Evolutionary conservation across 192 early-diverging fungal species (phyloP), one percentile per base, ranked within the genome.

Genomic region (Rhizophagus clarus): DNA sequence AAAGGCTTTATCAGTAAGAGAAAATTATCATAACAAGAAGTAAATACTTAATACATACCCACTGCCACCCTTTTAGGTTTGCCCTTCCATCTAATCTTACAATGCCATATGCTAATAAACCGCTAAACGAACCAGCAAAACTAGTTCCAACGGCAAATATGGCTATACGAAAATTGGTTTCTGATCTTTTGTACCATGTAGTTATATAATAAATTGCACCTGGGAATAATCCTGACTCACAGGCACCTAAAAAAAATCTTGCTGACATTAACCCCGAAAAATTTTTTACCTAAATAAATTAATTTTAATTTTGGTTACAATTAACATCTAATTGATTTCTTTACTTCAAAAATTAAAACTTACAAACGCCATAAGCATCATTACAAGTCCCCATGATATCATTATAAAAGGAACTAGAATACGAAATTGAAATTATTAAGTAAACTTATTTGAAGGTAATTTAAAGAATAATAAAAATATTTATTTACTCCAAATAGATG

Each of bases 41-140:
- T 17, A n/a, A 40, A 1, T 9, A 2, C 4, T 17, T 20, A 22
- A 7, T 40, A 40, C 34, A 12, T 67, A 82, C 66, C 84, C 88
- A 90, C 66, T 87, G 89, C 91, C 91, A 92, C 1, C 85, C 85
- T 77, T 51, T 42, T 8, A 90, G 79, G 2, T 87, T 88, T 5
- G 47, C 63, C 40, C 80, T 66, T 61, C 88, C 88, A 17, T 92
- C 82, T 86, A 93, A 89, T 72, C 85, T 82, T 31, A 83, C 77
- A 62, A 93, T 90, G 76, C 87, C 90, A 83, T 90, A 92, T 61
- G 90, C 93, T 61, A 92, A 79, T 1, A 92, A 84, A 66, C 90
- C 92, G 20, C 90, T 90, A 76, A 93, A 88, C 26, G 87, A 88
- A 56, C 88, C 87, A 31, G 90, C 88, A 70, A 91, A 82, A 0